Percentiles rank a stretch among this genome's conserved stretches.
These are phyloP conservation scores for Solanum tarapatanum DNA, from an alignment of 257 asterid genomes.

Conservation along the genomic window DNA sequence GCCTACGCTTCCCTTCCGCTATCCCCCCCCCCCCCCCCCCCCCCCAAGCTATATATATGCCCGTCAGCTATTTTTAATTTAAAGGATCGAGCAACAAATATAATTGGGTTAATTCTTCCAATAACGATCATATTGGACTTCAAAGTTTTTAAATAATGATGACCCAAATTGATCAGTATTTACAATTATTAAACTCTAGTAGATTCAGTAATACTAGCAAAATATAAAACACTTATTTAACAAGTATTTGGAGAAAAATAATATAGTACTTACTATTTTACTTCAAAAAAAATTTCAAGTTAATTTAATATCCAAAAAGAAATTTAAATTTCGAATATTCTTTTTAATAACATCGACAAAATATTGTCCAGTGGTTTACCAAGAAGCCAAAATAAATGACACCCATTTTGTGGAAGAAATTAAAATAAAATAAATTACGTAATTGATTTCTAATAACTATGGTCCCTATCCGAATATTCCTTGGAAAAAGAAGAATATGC, in stretches of 20 bases:
- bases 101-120: too few species aligned
- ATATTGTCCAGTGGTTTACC: neutral
- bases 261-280: neutral
- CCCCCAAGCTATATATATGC: too few species aligned
- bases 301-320: neutral
- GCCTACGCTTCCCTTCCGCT: too few species aligned
- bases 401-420: neutral
- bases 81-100: accelerated
- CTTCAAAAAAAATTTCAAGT: neutral
- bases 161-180: too few species aligned
- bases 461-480: neutral
- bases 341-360: neutral
- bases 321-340: neutral
- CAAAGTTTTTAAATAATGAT: neutral
- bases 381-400: neutral
- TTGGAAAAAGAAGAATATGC: neutral
- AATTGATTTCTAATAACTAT: neutral
- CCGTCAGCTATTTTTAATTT: neutral
- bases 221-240: neutral
- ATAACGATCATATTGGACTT: neutral
- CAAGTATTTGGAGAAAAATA: neutral
- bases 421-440: neutral
- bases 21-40: too few species aligned
- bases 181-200: neutral
- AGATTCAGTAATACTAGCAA: neutral